Conservation (phyloP, 2,329 filamentous ascomycete genomes). For the Aspergillus sp. region DNA sequence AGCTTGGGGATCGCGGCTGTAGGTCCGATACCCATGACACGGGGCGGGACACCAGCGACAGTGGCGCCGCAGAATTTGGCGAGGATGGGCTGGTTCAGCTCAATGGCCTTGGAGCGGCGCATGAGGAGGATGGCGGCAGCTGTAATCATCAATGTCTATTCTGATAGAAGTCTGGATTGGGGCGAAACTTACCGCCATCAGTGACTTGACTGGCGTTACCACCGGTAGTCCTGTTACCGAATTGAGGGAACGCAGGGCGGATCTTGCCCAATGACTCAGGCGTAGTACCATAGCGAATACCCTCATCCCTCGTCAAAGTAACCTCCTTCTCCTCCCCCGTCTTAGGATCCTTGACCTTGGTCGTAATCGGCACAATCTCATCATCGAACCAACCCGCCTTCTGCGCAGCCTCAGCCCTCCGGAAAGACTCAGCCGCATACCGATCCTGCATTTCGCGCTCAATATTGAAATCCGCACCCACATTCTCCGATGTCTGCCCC, state of each 20-base stretch:
- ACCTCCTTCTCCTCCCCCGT: conserved; percentile 70
- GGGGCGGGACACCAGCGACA: conserved; percentile 78
- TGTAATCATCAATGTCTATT: conserved; percentile 20
- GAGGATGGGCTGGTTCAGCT: conserved; percentile 82
- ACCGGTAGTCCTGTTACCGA: conserved; percentile 77
- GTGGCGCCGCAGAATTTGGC: conserved; percentile 93
- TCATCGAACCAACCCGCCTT: conserved; percentile 88
- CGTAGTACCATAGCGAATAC: conserved; percentile 84
- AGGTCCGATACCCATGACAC: conserved; percentile 84
- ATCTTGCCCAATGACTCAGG: conserved; percentile 76
- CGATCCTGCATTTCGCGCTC: conserved; percentile 72
- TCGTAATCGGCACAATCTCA: conserved; percentile 84
- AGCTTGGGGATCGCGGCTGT: conserved; percentile 68
- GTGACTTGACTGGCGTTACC: conserved; percentile 95
- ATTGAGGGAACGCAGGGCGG: conserved; percentile 81
- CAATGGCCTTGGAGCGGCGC: conserved; percentile 83
- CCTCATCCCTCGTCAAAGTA: conserved; percentile 79
- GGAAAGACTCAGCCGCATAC: conserved; percentile 81
- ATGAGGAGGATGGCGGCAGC: conserved; percentile 84
- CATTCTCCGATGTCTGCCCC: conserved; percentile 97
- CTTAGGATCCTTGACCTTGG: conserved; percentile 76
- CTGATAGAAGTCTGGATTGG: neutral
- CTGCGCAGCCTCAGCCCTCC: conserved; percentile 79
- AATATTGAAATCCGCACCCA: conserved; percentile 83
- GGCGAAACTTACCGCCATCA: conserved; percentile 60